Base-by-base conservation (phyloP, 2,329 filamentous ascomycete genomes). In the Trichophyton mentagrophytes region DNA sequence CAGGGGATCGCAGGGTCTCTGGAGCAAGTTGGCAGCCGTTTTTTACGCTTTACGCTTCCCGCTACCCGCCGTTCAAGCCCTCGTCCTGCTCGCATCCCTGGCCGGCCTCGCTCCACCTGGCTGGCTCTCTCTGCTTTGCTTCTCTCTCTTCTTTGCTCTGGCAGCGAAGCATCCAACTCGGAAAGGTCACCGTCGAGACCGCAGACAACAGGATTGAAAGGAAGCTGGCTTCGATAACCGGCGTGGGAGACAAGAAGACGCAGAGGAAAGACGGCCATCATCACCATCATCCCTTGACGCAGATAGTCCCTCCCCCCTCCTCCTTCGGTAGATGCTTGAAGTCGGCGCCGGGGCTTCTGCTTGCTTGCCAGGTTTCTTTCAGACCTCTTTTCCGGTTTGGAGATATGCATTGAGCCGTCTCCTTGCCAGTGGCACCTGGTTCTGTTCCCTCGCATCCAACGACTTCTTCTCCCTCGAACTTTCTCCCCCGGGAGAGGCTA, bases 11-110 rank as follows among this genome's bases (percentile, higher is more conserved):
- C 46, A 36, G 46, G 17, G 11, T 25, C 46, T 13, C 46, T 49
- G 46, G 46, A 49, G 8, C 20, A 27, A 25, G 46, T 49, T 49
- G 9, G 46, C 46, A 36, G 33, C 17, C 49, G n/a, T 49, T 33
- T 27, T 20, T 55, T 55, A 36, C 49, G 25, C 49, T 55, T 55
- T 55, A 55, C 49, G 49, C 49, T 55, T 55, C n/a, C 25, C 49
- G 49, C 49, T 33, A 17, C 17, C 25, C 13, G 33, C 33, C 33
- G 33, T 36, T 27, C 33, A 11, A 36, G 33, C 20, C 46, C 46
- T 27, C 22, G 49, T 33, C 25, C 27, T 33, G 9, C 25, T 55
- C 30, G 49, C 25, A 33, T 15, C 49, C 49, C 49, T 25, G 49
- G 25, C 33, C 46, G n/a, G 6, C 46, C 30, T 33, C 25, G n/a